Conservation (phyloP, 345 rosid genomes). For the Schrenkiella parvula region DNA sequence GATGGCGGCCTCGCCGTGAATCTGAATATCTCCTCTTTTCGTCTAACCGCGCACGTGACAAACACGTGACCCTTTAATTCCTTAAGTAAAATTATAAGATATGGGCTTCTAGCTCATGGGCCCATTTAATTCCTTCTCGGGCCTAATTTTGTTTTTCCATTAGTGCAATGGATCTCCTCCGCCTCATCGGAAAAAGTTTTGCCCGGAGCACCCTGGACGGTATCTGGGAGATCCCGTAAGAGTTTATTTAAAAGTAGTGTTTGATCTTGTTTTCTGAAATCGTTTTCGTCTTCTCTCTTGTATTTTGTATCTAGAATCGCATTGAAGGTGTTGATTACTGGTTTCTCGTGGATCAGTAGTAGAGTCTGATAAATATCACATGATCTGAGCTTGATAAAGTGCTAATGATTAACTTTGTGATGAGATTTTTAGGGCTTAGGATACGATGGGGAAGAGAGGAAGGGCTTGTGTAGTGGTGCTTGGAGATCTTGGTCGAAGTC, state of each 20-base stretch:
- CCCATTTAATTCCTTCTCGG: not conserved
- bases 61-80: slow-evolving; percentile 15
- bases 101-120: not conserved
- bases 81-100: not conserved
- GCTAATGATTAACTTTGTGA: not conserved
- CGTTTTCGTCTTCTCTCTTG: not conserved
- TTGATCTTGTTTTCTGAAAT: not conserved
- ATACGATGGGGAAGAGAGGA: too few relatives aligned
- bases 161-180: not conserved
- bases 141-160: not conserved
- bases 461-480: too few relatives aligned
- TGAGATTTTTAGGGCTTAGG: not conserved
- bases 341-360: too few relatives aligned
- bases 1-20: too few relatives aligned
- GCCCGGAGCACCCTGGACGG: slow-evolving; percentile 12
- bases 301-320: not conserved
- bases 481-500: slow-evolving; percentile 35
- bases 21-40: not conserved
- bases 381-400: too few relatives aligned
- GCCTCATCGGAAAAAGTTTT: slow-evolving; percentile 11
- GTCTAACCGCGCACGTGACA: not conserved
- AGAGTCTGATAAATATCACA: not conserved
- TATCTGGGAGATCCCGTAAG: slow-evolving; percentile 1
- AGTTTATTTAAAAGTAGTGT: not conserved
- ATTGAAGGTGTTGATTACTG: too few relatives aligned